phyloP scores from a whole-genome alignment of 2,329 filamentous ascomycete genomes.

The Xylaria arbuscula region DNA sequence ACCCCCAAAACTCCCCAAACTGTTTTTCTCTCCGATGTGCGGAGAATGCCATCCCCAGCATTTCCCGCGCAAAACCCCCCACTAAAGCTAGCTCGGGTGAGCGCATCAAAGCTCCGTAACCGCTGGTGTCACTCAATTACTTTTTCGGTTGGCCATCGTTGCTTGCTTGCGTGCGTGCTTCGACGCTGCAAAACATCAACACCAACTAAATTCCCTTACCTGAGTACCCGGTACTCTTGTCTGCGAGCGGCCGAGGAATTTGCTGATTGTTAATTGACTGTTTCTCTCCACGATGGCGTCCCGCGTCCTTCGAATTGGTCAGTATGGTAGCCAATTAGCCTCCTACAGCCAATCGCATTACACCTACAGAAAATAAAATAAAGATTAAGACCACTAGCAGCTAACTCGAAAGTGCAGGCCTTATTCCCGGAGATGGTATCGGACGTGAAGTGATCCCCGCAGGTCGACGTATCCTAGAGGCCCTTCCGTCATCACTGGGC shows the following conservation, averaged over 20 bases:
- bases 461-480: constrained; percentile 89
- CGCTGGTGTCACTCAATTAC: constrained; percentile 27
- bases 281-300: constrained; percentile 64
- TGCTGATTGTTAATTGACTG: constrained; percentile 48
- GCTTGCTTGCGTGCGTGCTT: neutral
- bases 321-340: constrained; percentile 42
- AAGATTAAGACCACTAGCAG: neutral
- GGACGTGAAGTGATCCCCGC: constrained; percentile 98
- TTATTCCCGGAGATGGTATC: constrained; percentile 98
- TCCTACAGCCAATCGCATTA: neutral
- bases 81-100: constrained; percentile 31
- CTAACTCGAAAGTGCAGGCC: constrained; percentile 66
- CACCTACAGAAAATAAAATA: neutral
- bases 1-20: neutral
- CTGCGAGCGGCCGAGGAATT: neutral
- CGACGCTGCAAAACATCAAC: neutral
- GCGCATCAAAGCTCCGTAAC: constrained; percentile 25
- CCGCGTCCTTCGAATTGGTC: constrained; percentile 75
- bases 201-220: neutral
- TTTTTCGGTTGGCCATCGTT: constrained; percentile 26
- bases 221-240: constrained; percentile 7
- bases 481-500: constrained; percentile 88
- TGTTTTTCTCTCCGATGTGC: constrained; percentile 30
- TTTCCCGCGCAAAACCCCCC: constrained; percentile 26
- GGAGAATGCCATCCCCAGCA: constrained; percentile 21